phyloP scores from a whole-genome alignment of 108 stramenopile species.

The Cylindrotheca fusiformis region DNA sequence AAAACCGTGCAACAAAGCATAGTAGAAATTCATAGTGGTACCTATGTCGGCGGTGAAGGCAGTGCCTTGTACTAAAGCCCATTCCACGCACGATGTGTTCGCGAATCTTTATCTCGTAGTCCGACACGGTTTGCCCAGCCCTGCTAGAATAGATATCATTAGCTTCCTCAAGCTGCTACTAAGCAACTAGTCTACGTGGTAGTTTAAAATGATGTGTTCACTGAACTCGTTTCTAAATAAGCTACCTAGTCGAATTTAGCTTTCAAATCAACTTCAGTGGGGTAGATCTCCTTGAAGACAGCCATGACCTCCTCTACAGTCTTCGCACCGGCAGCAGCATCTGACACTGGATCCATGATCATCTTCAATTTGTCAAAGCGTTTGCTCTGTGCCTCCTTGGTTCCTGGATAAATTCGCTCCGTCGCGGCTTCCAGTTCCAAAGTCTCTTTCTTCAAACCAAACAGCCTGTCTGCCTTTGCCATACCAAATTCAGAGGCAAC shows the following conservation, averaged over 20 bases:
- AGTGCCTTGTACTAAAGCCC: too few relatives aligned
- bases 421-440: slow-evolving; percentile 19
- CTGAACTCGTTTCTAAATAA: too few relatives aligned
- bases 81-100: too few relatives aligned
- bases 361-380: slow-evolving; percentile 11
- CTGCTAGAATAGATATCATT: not conserved
- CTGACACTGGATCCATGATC: slow-evolving; percentile 22
- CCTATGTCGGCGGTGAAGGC: too few relatives aligned
- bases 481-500: slow-evolving; percentile 35
- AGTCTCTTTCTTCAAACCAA: slow-evolving; percentile 27
- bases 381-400: slow-evolving; percentile 6
- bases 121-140: too few relatives aligned
- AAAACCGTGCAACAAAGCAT: too few relatives aligned
- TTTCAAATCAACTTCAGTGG: slow-evolving; percentile 22
- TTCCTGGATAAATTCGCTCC: slow-evolving; percentile 23
- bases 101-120: too few relatives aligned
- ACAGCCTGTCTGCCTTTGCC: slow-evolving; percentile 22
- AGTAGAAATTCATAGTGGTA: too few relatives aligned
- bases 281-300: slow-evolving; percentile 31
- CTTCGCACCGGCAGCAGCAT: slow-evolving; percentile 13
- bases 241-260: slow-evolving; percentile 20
- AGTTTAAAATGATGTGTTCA: not conserved
- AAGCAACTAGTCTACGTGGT: not conserved
- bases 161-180: slow-evolving; percentile 3
- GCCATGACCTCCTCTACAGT: slow-evolving; percentile 17